Percentiles rank a stretch among this genome's conserved stretches.
phyloP scores from a whole-genome alignment of 2,329 filamentous ascomycete species.

The Teratosphaeria viscida region DNA sequence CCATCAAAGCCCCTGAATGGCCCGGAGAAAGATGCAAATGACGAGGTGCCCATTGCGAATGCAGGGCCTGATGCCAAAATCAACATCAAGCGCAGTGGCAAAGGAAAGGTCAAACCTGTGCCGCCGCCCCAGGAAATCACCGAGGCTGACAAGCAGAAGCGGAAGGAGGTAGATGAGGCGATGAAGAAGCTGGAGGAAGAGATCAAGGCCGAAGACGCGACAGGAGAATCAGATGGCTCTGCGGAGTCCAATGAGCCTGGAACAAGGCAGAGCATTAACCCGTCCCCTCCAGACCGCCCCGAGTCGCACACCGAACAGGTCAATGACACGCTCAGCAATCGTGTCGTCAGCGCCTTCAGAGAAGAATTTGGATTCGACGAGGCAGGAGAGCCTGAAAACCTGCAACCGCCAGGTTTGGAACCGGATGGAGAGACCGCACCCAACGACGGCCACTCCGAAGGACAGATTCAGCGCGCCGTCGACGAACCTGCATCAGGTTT shows the following conservation, averaged over 20 bases:
- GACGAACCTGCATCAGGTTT: constrained; percentile 5
- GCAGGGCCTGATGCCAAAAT: constrained; percentile 25
- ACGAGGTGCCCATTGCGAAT: constrained; percentile 25
- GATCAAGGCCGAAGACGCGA: constrained; percentile 7
- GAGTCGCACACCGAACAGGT: constrained; percentile 3
- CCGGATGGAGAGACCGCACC: background rate
- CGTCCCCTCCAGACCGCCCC: constrained; percentile 10
- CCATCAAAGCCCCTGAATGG: background rate
- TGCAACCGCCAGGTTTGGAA: constrained; percentile 1
- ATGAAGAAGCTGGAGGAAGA: constrained; percentile 8
- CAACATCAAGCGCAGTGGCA: constrained; percentile 22
- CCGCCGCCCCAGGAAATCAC: constrained; percentile 13
- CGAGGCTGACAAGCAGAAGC: constrained; percentile 4
- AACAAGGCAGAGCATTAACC: constrained; percentile 1
- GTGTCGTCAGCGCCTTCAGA: constrained; percentile 12
- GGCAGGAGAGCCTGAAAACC: constrained; percentile 4
- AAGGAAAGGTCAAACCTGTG: constrained; percentile 15
- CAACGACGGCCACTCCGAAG: constrained; percentile 1
- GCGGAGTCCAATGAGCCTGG: background rate
- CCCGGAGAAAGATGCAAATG: background rate
- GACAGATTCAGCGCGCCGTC: background rate
- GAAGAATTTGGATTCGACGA: constrained; percentile 17
- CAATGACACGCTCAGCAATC: constrained; percentile 8
- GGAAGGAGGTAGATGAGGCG: constrained; percentile 7
- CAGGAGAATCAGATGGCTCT: background rate